Evolutionary conservation across 129 eudicot species (phyloP), one percentile per base, ranked within the genome.

Genomic region (Ambrosia trifida): DNA sequence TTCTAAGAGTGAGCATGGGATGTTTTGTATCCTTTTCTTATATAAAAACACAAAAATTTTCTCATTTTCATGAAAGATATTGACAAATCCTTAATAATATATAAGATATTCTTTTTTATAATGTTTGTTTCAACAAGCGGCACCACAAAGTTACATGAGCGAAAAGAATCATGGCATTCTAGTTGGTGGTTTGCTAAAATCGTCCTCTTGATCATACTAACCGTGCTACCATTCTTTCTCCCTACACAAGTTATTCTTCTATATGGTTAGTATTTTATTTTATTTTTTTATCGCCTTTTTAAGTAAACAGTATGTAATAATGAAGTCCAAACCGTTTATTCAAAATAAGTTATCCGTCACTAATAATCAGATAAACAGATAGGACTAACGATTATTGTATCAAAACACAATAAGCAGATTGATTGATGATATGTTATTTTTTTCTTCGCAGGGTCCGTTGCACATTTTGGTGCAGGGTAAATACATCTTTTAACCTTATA

Each of bases 401-500:
- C 53, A 4, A 13, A 11, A 12, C 52, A 11, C 10, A 52, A 52
- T 17, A 52, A 18, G 3, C 12, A 18, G 7, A 43, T 3, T 49
- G 54, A 49, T 47, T 16, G 56, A 56, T 80, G 70, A 71, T 66
- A 47, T 52, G 18, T 16, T 45, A 4, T 69, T 72, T 72, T 67
- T 63, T 38, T 11, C 68, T 40, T 82, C 58, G 73, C 96, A 90
- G 96, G 96, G 71, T 80, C 80, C 24, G 30, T 90, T 79, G 95
- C 96, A 18, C 96, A 90, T 81, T 87, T 90, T 81, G 96, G 96
- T 47, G 96, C 96, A 50, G 96, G 95, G 96, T 90, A 83, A 57
- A 38, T 59, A 73, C 64, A 30, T 41, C 54, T 74, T 17, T 38
- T 28, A 46, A 33, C 72, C 17, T 43, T 64, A 14, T 53, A 51